These are phyloP conservation scores for Aspergillus carbonarius DNA, from an alignment of 2,329 filamentous ascomycete genomes.

Conservation along the genomic window DNA sequence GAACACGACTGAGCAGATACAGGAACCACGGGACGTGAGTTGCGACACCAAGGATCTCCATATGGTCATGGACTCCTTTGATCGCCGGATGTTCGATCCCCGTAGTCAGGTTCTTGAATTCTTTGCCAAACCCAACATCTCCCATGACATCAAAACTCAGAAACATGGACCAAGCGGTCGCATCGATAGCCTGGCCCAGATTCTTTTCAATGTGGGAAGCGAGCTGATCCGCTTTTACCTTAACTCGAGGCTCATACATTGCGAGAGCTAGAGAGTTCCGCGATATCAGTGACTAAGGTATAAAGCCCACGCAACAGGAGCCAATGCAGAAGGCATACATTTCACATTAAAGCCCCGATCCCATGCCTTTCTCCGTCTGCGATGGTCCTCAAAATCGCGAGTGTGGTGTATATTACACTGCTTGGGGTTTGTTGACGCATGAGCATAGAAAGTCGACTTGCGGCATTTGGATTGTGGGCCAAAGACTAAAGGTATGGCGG, in stretches of 20 bases:
- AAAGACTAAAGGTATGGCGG: not conserved
- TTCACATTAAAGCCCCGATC: slow-evolving; percentile 32
- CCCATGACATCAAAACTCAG: slow-evolving; percentile 36
- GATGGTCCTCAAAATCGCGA: slow-evolving; percentile 22
- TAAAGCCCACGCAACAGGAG: not conserved
- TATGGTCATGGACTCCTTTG: slow-evolving; percentile 17
- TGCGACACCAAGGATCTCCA: slow-evolving; percentile 19
- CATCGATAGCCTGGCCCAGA: not conserved
- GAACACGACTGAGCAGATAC: not conserved
- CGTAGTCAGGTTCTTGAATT: slow-evolving; percentile 35
- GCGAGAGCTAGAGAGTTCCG: slow-evolving; percentile 1
- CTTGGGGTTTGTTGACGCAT: slow-evolving; percentile 3
- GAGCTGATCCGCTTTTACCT: slow-evolving; percentile 25
- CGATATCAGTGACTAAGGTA: not conserved
- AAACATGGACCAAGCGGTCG: not conserved
- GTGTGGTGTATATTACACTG: slow-evolving; percentile 20
- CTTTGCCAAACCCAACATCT: slow-evolving; percentile 37
- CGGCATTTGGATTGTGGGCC: slow-evolving; percentile 1
- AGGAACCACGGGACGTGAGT: slow-evolving; percentile 25
- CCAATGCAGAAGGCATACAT: slow-evolving; percentile 15
- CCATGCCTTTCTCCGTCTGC: slow-evolving; percentile 25
- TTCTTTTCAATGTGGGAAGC: slow-evolving; percentile 1
- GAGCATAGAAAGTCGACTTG: slow-evolving; percentile 25
- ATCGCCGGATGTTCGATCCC: slow-evolving; percentile 19
- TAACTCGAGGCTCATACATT: slow-evolving; percentile 5